These are phyloP conservation scores for Phytophthora constricta DNA, from an alignment of 352 stramenopile genomes.

Conservation along the genomic window DNA sequence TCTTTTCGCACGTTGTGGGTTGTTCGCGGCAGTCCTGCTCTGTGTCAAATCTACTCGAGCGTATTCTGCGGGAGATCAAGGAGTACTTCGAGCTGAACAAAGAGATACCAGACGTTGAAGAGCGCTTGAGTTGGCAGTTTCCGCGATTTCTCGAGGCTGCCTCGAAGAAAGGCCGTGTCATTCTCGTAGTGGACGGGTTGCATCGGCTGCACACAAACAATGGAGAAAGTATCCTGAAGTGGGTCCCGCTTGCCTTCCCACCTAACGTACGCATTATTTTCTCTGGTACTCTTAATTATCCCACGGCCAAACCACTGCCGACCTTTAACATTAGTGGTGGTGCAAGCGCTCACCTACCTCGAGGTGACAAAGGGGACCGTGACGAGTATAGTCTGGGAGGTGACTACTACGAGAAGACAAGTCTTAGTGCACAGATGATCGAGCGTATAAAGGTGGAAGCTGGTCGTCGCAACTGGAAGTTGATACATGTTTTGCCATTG, in stretches of 20 bases:
- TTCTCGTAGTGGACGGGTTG: slow-evolving; percentile 92
- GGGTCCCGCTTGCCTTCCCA: slow-evolving; percentile 88
- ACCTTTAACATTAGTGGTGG: slow-evolving; percentile 10
- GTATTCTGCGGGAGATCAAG: slow-evolving; percentile 90
- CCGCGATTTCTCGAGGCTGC: slow-evolving; percentile 90
- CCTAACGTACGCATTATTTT: slow-evolving; percentile 91
- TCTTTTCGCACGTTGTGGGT: slow-evolving; percentile 92
- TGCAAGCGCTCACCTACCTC: slow-evolving; percentile 1
- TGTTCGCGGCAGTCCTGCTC: slow-evolving; percentile 88
- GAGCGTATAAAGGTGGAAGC: slow-evolving; percentile 86
- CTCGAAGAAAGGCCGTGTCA: slow-evolving; percentile 86
- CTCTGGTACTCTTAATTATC: slow-evolving; percentile 63
- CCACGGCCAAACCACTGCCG: slow-evolving; percentile 50
- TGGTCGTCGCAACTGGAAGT: slow-evolving; percentile 76
- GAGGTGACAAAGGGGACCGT: slow-evolving; percentile 22
- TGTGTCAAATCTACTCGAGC: slow-evolving; percentile 86
- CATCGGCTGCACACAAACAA: slow-evolving; percentile 86
- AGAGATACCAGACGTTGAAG: slow-evolving; percentile 82
- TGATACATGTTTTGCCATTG: slow-evolving; percentile 66
- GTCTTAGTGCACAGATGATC: slow-evolving; percentile 76
- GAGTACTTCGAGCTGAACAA: slow-evolving; percentile 92
- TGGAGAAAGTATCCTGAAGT: slow-evolving; percentile 91
- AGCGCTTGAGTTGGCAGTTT: slow-evolving; percentile 92
- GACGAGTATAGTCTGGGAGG: slow-evolving; percentile 29
- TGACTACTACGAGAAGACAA: slow-evolving; percentile 70